Evolutionary conservation across 2,329 filamentous ascomycete genomes (phyloP), one percentile per base, ranked within the genome.

Genomic region (Pseudogymnoascus sp.): DNA sequence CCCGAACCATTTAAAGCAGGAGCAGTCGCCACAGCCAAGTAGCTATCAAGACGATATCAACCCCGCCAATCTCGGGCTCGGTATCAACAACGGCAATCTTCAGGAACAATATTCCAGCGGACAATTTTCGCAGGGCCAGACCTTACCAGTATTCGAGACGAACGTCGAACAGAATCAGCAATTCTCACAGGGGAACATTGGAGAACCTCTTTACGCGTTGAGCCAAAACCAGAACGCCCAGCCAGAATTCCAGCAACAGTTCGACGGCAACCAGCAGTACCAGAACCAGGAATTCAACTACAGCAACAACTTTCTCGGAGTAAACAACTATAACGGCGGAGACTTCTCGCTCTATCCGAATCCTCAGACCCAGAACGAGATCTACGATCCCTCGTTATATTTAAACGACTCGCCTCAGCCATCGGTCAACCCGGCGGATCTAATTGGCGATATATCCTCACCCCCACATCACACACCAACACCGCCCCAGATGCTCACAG

Each of bases 291-390:
- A 75, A 64, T 70, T 76, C 61, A 77, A 75, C 64, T 84, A 80
- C 67, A 74, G 28, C 53, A 18, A 59, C 4, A 59, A 74, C 63
- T 75, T 80, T 64, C 71, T 87, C 44, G 77, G 79, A 44, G 73
- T 81, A 16, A 82, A 80, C 67, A 82, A 79, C 66, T 82, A 84
- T 66, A 77, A 76, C 72, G 77, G 79, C 70, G 77, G 76, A 65
- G 85, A 89, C 75, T 88, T 88, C 73, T 83, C 84, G 60, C 79
- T 89, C 69, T 91, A 89, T 70, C 82, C 86, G 3, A 73, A 80
- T 7, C 76, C 80, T 60, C 78, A 80, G 68, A 77, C 79, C 64
- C 77, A 76, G 60, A 78, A 79, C 66, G 82, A 85, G 66, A 83
- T 85, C 70, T 85, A 87, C 70, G 84, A 84, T 70, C 76, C 84